phyloP scores from a whole-genome alignment of 805 yeast species.

The Metschnikowia anglica region DNA sequence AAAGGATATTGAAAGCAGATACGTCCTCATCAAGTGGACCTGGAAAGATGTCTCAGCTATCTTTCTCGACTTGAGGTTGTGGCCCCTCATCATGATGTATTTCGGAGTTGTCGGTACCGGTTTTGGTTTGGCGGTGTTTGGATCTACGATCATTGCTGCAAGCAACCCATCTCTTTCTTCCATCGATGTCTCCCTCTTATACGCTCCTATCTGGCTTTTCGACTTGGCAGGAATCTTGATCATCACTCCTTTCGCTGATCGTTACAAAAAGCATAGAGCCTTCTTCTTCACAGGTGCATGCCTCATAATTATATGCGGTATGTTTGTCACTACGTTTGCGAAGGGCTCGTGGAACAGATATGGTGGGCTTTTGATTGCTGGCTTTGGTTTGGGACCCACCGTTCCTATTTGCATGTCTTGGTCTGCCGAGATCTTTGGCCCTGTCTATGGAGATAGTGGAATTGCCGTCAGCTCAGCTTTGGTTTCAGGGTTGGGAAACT shows the following conservation, averaged over 20 bases:
- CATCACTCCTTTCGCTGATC: slow-evolving; percentile 80
- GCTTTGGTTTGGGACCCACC: slow-evolving; percentile 88
- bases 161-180: slow-evolving; percentile 63
- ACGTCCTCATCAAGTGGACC: slow-evolving; percentile 52
- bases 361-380: slow-evolving; percentile 78
- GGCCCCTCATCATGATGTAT: slow-evolving; percentile 85
- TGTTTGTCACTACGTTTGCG: slow-evolving; percentile 76
- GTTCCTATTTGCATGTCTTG: slow-evolving; percentile 86
- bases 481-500: slow-evolving; percentile 82
- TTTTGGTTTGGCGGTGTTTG: slow-evolving; percentile 80
- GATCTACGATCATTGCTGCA: slow-evolving; percentile 68
- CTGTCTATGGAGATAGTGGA: slow-evolving; percentile 79
- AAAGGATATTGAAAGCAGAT: slow-evolving; percentile 56
- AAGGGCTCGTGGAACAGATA: slow-evolving; percentile 71
- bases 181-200: slow-evolving; percentile 68
- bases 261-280: slow-evolving; percentile 56
- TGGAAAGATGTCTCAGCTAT: slow-evolving; percentile 56
- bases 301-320: slow-evolving; percentile 67
- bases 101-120: slow-evolving; percentile 95
- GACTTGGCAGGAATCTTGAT: slow-evolving; percentile 73
- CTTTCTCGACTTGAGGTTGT: slow-evolving; percentile 61
- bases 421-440: slow-evolving; percentile 72
- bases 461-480: slow-evolving; percentile 79
- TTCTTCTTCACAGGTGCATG: slow-evolving; percentile 62
- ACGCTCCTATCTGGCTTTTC: slow-evolving; percentile 90